Conservation (phyloP, 768 basidiomycete genomes). For the Tremella yokohamensis region DNA sequence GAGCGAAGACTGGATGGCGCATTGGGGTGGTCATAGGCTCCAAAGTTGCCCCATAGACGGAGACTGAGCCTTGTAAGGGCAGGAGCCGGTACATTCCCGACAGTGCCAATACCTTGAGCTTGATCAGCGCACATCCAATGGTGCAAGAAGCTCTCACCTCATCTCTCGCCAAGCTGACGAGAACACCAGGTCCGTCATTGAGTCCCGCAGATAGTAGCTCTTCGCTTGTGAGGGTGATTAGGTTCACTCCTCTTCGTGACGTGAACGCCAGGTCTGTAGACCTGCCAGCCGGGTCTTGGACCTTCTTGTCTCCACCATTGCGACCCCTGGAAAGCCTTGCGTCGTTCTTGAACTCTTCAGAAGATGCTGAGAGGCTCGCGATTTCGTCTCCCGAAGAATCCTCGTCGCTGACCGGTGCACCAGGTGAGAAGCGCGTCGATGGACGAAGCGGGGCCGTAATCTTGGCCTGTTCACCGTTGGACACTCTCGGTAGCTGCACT, state of each 20-base stretch:
- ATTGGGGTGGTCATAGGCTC: slow-evolving; percentile 13
- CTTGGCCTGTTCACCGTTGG: no score
- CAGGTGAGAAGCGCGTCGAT: no score
- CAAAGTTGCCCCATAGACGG: slow-evolving; percentile 58
- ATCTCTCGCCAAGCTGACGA: not conserved
- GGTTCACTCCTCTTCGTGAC: not conserved
- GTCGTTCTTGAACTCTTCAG: no score
- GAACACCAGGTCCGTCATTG: not conserved
- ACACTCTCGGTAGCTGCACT: not conserved
- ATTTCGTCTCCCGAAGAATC: no score
- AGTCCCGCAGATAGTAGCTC: slow-evolving; percentile 2
- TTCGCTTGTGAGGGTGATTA: not conserved
- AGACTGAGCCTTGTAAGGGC: slow-evolving; percentile 63
- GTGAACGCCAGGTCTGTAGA: not conserved
- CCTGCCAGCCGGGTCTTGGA: not conserved
- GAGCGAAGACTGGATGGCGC: slow-evolving; percentile 65
- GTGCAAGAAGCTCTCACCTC: not conserved
- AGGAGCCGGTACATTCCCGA: slow-evolving; percentile 64
- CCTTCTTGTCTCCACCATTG: no score
- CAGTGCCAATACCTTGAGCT: slow-evolving; percentile 48
- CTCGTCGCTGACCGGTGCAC: no score
- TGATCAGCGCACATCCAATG: not conserved
- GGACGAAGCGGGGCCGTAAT: no score
- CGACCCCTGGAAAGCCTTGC: no score
- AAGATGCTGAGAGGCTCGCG: no score